phyloP scores from a whole-genome alignment of 2,329 filamentous ascomycete genomes.

The Pezicula radicicola region DNA sequence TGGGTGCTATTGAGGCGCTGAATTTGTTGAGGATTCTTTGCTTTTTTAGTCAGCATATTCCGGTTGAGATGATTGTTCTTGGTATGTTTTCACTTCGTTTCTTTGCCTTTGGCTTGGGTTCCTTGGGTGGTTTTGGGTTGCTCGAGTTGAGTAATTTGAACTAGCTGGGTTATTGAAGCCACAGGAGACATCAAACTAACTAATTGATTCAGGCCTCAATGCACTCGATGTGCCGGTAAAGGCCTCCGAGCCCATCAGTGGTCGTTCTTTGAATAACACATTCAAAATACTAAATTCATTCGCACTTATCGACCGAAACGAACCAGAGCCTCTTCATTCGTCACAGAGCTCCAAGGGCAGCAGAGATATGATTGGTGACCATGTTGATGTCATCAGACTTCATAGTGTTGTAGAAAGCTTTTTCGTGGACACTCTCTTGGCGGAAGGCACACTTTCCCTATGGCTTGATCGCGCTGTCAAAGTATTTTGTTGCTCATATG shows the following conservation, averaged over 20 bases:
- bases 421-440: slow-evolving; percentile 43
- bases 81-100: slow-evolving; percentile 33
- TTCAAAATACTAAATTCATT: slow-evolving; percentile 49
- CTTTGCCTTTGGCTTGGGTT: too few relatives aligned
- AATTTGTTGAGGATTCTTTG: slow-evolving; percentile 63
- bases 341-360: slow-evolving; percentile 33
- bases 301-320: slow-evolving; percentile 48
- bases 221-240: slow-evolving; percentile 46
- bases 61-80: slow-evolving; percentile 61
- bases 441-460: slow-evolving; percentile 35
- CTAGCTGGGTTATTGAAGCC: too few relatives aligned
- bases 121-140: too few relatives aligned
- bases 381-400: slow-evolving; percentile 46
- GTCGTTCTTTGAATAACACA: slow-evolving; percentile 38
- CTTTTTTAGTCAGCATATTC: slow-evolving; percentile 63
- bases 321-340: slow-evolving; percentile 31
- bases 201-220: slow-evolving; percentile 34
- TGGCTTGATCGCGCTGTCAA: slow-evolving; percentile 47
- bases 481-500: slow-evolving; percentile 48
- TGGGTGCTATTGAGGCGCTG: slow-evolving; percentile 50
- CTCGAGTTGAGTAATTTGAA: too few relatives aligned
- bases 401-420: slow-evolving; percentile 52
- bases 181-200: neutral
- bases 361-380: slow-evolving; percentile 39
- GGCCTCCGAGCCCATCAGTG: slow-evolving; percentile 32